Evolutionary conservation across 192 early-diverging fungal genomes (phyloP).

Genomic region (Podochytrium sp.): DNA sequence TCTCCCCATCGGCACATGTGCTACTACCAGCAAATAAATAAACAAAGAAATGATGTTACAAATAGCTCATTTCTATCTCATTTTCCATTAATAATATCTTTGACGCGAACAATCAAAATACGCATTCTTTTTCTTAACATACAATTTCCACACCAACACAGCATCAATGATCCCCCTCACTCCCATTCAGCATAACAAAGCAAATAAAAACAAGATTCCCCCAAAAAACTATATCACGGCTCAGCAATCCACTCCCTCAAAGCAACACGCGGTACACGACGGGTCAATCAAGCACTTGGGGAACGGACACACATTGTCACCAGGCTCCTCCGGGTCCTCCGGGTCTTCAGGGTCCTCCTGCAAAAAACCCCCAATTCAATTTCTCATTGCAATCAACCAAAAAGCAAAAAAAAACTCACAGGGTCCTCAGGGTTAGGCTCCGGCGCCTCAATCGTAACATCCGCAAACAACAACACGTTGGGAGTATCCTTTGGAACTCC

Average conservation of each 20-base stretch:
- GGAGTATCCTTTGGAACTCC: slow-evolving; percentile 41
- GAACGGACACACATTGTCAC: slow-evolving; percentile 52
- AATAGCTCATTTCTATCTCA: neutral
- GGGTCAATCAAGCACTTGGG: slow-evolving; percentile 51
- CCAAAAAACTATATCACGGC: no score
- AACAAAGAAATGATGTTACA: neutral
- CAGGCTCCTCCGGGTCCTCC: slow-evolving; percentile 43
- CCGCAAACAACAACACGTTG: slow-evolving; percentile 50
- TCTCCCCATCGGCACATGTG: no score
- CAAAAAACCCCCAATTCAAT: neutral
- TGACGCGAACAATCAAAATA: neutral
- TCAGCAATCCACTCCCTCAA: slow-evolving; percentile 36
- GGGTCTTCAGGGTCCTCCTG: slow-evolving; percentile 36
- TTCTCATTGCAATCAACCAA: no score
- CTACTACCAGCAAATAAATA: no score
- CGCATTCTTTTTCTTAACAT: neutral
- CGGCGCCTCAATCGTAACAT: slow-evolving; percentile 38
- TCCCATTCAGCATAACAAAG: no score
- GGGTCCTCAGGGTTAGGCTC: slow-evolving; percentile 36
- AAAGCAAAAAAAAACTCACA: neutral
- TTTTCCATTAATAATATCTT: neutral
- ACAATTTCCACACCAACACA: no score
- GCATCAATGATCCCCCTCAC: no score
- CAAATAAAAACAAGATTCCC: no score
- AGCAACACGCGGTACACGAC: slow-evolving; percentile 43